phyloP scores from a whole-genome alignment of 2,329 filamentous ascomycete genomes.

The Penicillium sp. region DNA sequence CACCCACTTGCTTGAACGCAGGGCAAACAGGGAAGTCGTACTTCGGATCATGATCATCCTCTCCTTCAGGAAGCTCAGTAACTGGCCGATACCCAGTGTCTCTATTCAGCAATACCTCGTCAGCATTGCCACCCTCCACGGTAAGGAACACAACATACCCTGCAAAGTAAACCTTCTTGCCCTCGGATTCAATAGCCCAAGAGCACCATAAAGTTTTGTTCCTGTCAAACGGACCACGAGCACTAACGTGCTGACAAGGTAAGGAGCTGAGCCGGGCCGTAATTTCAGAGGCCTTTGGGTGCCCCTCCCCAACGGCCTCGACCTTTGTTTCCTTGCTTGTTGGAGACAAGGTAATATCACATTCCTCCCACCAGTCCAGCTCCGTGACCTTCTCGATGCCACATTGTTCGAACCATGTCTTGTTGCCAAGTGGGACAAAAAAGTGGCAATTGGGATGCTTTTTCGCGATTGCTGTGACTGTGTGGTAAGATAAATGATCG shows the following conservation, averaged over 20 bases:
- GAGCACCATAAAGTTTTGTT: slow-evolving; percentile 81
- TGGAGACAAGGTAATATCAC: slow-evolving; percentile 65
- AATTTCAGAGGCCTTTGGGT: slow-evolving; percentile 50
- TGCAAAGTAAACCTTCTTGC: slow-evolving; percentile 80
- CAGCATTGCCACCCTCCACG: background rate
- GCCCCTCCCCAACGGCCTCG: slow-evolving; percentile 24
- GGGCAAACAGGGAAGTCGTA: slow-evolving; percentile 73
- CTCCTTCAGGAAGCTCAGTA: slow-evolving; percentile 59
- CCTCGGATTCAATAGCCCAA: slow-evolving; percentile 74
- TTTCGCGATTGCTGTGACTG: slow-evolving; percentile 68
- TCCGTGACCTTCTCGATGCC: slow-evolving; percentile 80
- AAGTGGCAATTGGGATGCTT: slow-evolving; percentile 78
- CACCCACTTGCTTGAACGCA: slow-evolving; percentile 81
- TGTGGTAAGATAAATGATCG: slow-evolving; percentile 81
- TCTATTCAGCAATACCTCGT: slow-evolving; percentile 45
- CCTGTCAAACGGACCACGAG: slow-evolving; percentile 67
- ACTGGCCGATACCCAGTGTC: slow-evolving; percentile 90
- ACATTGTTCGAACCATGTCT: slow-evolving; percentile 72
- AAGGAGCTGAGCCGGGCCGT: slow-evolving; percentile 73
- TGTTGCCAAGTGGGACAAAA: slow-evolving; percentile 81
- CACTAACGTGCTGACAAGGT: slow-evolving; percentile 80
- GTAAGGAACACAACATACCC: slow-evolving; percentile 45
- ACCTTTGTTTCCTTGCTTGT: slow-evolving; percentile 27
- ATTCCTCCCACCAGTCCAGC: slow-evolving; percentile 92
- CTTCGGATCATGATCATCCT: slow-evolving; percentile 71